Conservation (phyloP, 192 early-diverging fungal genomes). For the Tieghemiomyces parasiticus region DNA sequence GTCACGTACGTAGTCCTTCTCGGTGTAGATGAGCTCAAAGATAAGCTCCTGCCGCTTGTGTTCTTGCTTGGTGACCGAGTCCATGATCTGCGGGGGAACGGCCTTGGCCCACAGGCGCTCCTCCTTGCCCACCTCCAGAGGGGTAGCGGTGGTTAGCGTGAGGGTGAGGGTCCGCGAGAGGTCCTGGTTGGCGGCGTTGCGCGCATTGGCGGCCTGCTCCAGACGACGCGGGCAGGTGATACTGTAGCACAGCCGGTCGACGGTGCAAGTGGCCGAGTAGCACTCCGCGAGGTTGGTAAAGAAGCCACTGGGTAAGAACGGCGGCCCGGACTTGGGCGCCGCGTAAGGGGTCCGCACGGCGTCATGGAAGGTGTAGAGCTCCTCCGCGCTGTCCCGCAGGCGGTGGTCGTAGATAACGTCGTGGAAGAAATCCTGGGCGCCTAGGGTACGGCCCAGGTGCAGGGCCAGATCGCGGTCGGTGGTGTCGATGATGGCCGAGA, state of each 20-base stretch:
- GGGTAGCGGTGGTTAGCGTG: not conserved
- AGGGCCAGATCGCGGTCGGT: constrained; percentile 78
- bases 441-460: constrained; percentile 74
- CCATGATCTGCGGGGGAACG: constrained; percentile 56
- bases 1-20: constrained; percentile 84
- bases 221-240: constrained; percentile 68
- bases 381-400: constrained; percentile 67
- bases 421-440: constrained; percentile 82
- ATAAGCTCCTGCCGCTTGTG: constrained; percentile 85
- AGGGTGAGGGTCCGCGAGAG: not conserved
- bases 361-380: constrained; percentile 70
- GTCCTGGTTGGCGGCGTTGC: not conserved
- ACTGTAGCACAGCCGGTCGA: constrained; percentile 75
- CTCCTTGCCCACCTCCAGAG: constrained; percentile 29
- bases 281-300: constrained; percentile 84
- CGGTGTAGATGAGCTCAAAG: constrained; percentile 82
- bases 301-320: constrained; percentile 56
- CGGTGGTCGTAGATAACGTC: constrained; percentile 79
- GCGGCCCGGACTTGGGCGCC: constrained; percentile 8
- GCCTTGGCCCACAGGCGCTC: constrained; percentile 70
- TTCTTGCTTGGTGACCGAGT: constrained; percentile 55
- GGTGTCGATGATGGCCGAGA: constrained; percentile 62
- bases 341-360: constrained; percentile 6
- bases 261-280: constrained; percentile 84
- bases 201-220: constrained; percentile 33